These are phyloP conservation scores for Penicillium sp. DNA, from an alignment of 2,329 filamentous ascomycete species.

Conservation along the genomic window DNA sequence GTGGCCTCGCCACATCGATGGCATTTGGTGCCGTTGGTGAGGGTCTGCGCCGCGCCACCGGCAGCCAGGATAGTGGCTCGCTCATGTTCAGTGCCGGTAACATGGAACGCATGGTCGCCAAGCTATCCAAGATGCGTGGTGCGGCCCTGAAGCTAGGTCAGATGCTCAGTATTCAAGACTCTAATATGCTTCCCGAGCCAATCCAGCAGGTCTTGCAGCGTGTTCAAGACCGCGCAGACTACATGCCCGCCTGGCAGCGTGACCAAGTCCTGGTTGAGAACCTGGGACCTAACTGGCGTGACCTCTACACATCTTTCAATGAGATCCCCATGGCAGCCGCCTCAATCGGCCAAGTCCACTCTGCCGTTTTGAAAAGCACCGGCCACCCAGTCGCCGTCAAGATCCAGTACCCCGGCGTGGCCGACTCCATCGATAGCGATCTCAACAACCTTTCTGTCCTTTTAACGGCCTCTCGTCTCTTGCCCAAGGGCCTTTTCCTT, in stretches of 20 bases:
- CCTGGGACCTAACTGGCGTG: slow-evolving; percentile 80
- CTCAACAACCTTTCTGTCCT: slow-evolving; percentile 90
- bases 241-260: slow-evolving; percentile 94
- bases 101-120: slow-evolving; percentile 89
- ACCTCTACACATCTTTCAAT: slow-evolving; percentile 80
- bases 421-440: slow-evolving; percentile 94
- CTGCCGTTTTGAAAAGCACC: slow-evolving; percentile 74
- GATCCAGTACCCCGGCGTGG: slow-evolving; percentile 95
- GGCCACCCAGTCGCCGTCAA: slow-evolving; percentile 86
- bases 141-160: slow-evolving; percentile 96
- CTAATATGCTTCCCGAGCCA: slow-evolving; percentile 85
- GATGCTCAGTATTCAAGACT: slow-evolving; percentile 98
- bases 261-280: slow-evolving; percentile 79
- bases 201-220: slow-evolving; percentile 90
- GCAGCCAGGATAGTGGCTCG: slow-evolving; percentile 68
- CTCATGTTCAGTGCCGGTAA: slow-evolving; percentile 86
- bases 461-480: slow-evolving; percentile 82
- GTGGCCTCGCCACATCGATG: slow-evolving; percentile 92
- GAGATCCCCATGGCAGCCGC: slow-evolving; percentile 92
- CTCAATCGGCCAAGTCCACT: slow-evolving; percentile 95
- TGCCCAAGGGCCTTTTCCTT: slow-evolving; percentile 89
- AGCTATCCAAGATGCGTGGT: slow-evolving; percentile 92
- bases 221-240: slow-evolving; percentile 94
- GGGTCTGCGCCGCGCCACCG: slow-evolving; percentile 76
- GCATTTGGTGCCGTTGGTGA: slow-evolving; percentile 88